Conservation (phyloP, 805 yeast species). For the Ogataea glucozyma region DNA sequence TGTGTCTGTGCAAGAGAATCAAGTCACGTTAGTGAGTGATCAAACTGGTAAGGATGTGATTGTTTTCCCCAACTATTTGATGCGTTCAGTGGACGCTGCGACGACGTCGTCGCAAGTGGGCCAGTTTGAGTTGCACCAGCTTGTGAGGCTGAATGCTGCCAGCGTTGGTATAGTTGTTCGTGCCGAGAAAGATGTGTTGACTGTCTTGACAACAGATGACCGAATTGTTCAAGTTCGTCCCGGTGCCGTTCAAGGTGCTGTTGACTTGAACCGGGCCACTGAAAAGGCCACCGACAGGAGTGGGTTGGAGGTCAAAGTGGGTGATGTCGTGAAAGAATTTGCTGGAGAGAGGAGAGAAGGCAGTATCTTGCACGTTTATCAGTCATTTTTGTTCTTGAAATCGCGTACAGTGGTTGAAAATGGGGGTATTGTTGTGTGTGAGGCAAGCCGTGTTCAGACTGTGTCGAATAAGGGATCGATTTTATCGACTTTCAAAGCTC, state of each 20-base stretch:
- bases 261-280: conserved; percentile 62
- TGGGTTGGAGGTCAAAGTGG: conserved; percentile 83
- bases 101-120: conserved; percentile 71
- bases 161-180: conserved; percentile 87
- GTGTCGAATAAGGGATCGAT: conserved; percentile 78
- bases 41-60: conserved; percentile 86
- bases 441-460: conserved; percentile 74
- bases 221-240: conserved; percentile 71
- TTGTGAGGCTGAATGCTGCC: conserved; percentile 85
- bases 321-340: conserved; percentile 88
- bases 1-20: conserved; percentile 75
- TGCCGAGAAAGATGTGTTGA: conserved; percentile 84
- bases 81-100: conserved; percentile 83
- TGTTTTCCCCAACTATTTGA: conserved; percentile 87
- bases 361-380: conserved; percentile 80
- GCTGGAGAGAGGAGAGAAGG: conserved; percentile 89
- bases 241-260: conserved; percentile 76
- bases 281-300: conserved; percentile 82
- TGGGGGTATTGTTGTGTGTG: conserved; percentile 86
- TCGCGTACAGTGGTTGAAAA: conserved; percentile 80
- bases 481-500: conserved; percentile 51
- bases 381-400: conserved; percentile 75
- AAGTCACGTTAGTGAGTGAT: conserved; percentile 87
- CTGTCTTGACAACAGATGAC: conserved; percentile 81
- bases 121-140: conserved; percentile 81